phyloP scores from a whole-genome alignment of 2,329 filamentous ascomycete species.

The Drechslera avenae region DNA sequence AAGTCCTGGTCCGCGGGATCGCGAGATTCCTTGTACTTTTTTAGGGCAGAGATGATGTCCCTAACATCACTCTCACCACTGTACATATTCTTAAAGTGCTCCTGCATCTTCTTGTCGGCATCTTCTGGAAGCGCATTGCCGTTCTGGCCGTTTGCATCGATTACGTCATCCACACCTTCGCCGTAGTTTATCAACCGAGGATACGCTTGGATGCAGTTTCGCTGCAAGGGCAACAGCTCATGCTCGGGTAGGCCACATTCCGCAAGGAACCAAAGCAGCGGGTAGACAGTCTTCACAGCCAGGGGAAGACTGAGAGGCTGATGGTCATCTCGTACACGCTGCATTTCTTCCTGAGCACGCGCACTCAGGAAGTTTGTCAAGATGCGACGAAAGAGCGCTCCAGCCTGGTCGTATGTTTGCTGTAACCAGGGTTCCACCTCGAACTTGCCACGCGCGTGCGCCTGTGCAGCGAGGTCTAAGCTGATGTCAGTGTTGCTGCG shows the following conservation, averaged over 20 bases:
- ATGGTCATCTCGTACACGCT: conserved; percentile 73
- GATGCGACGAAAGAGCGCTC: conserved; percentile 69
- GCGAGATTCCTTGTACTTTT: conserved; percentile 84
- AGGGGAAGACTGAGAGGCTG: conserved; percentile 73
- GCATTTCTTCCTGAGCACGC: conserved; percentile 81
- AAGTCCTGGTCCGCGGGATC: conserved; percentile 88
- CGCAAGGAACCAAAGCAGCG: conserved; percentile 75
- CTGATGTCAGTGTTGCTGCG: conserved; percentile 82
- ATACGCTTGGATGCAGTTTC: conserved; percentile 88
- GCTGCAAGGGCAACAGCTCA: conserved; percentile 79
- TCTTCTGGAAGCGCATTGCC: conserved; percentile 80
- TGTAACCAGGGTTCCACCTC: conserved; percentile 83
- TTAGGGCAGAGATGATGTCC: conserved; percentile 81
- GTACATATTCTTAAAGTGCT: conserved; percentile 98
- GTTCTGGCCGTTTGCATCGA: conserved; percentile 80
- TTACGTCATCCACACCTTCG: conserved; percentile 87
- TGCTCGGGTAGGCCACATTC: conserved; percentile 62
- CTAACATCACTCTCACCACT: conserved; percentile 85
- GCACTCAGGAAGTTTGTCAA: conserved; percentile 81
- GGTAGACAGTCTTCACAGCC: conserved; percentile 82
- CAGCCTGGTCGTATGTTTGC: conserved; percentile 67
- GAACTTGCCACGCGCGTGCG: conserved; percentile 78
- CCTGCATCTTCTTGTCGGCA: conserved; percentile 91
- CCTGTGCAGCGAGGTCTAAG: conserved; percentile 83
- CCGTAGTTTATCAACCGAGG: conserved; percentile 96